phyloP scores from a whole-genome alignment of 306 rosid species.

The Rubus idaeus region DNA sequence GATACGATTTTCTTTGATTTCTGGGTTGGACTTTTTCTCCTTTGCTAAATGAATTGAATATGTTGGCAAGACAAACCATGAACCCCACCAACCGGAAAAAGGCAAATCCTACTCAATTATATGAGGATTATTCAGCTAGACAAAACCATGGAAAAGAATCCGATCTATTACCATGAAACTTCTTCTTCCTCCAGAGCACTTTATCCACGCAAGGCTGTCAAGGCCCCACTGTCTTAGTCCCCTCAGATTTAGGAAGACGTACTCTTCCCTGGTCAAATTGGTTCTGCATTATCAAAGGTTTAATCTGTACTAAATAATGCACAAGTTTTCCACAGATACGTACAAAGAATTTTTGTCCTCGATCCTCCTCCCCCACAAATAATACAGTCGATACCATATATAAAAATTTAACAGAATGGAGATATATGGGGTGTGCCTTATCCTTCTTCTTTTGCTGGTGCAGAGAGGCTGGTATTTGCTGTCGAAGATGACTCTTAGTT shows the following conservation, averaged over 20 bases:
- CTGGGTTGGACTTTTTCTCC: background rate
- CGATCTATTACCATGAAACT: constrained; percentile 33
- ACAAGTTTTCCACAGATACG: background rate
- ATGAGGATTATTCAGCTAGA: constrained; percentile 21
- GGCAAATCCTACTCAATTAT: constrained; percentile 16
- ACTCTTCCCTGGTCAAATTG: constrained; percentile 21
- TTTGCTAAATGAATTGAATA: constrained; percentile 9
- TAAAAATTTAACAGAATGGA: background rate
- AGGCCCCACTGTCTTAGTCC: constrained; percentile 8
- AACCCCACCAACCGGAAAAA: constrained; percentile 39
- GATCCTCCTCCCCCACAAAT: background rate
- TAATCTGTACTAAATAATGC: constrained; percentile 12
- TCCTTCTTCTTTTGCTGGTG: constrained; percentile 3
- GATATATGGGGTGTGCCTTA: background rate
- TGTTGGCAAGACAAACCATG: constrained; percentile 27
- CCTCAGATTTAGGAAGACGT: constrained; percentile 17
- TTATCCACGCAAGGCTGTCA: constrained; percentile 22
- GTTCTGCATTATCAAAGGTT: background rate
- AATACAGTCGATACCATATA: background rate
- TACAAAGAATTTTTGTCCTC: constrained; percentile 8
- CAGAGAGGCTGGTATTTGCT: background rate
- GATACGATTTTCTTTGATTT: background rate
- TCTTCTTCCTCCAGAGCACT: constrained; percentile 20
- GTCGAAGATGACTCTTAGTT: background rate
- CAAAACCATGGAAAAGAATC: constrained; percentile 32